Percentiles rank a stretch among this genome's conserved stretches.
Evolutionary conservation across 306 rosid species (phyloP).

Genomic region (Castanospermum australe): DNA sequence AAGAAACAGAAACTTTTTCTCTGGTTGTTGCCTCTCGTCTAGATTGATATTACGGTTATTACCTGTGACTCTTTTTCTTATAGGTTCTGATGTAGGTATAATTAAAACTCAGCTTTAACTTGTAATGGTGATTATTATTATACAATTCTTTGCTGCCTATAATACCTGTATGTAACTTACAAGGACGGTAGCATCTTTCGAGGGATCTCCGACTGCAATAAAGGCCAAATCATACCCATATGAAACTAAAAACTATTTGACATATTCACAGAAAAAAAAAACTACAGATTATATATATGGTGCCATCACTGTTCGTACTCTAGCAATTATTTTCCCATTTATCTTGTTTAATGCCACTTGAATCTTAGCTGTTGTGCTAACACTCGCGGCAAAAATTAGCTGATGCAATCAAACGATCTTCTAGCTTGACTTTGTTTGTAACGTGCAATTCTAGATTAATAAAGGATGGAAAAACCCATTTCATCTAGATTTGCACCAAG

Average conservation of each 20-base stretch:
- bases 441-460: too few relatives aligned
- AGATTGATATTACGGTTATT: not conserved
- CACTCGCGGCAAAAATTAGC: not conserved
- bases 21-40: constrained; percentile 24
- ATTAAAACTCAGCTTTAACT: not conserved
- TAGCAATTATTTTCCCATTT: not conserved
- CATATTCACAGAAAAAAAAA: constrained; percentile 10
- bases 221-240: constrained; percentile 12
- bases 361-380: not conserved
- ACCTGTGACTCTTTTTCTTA: not conserved
- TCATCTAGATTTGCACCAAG: too few relatives aligned
- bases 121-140: constrained; percentile 11
- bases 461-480: too few relatives aligned
- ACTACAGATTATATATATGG: not conserved
- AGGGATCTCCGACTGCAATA: constrained; percentile 34
- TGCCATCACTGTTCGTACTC: constrained; percentile 20
- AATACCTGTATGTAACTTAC: not conserved
- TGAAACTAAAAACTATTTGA: constrained; percentile 8
- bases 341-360: not conserved
- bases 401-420: not conserved
- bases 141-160: not conserved
- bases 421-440: too few relatives aligned
- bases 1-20: not conserved
- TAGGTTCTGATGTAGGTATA: not conserved
- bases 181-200: not conserved